Percentiles rank a stretch among this genome's conserved stretches.
phyloP scores from a whole-genome alignment of 1,284 basidiomycete genomes.

The Heimioporus punctisporus region DNA sequence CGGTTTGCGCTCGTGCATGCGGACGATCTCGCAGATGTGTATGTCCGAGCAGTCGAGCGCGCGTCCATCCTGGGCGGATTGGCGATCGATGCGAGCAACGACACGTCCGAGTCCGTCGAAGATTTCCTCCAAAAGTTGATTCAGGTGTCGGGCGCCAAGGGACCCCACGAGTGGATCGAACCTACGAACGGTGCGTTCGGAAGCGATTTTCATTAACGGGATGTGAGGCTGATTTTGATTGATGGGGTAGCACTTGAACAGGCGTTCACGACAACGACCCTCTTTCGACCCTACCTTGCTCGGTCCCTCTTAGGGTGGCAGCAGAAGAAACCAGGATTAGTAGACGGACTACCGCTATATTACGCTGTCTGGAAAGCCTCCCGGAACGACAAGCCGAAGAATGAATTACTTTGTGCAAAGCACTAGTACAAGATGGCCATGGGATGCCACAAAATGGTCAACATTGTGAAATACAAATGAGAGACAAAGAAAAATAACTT shows the following conservation, averaged over 20 bases:
- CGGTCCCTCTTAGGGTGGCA: conserved; percentile 27
- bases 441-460: too few species aligned
- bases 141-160: conserved; percentile 16
- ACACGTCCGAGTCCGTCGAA: conserved; percentile 11
- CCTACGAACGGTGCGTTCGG: conserved; percentile 14
- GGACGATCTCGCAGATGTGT: conserved; percentile 23
- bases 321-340: conserved; percentile 21
- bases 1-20: conserved; percentile 17
- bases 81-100: conserved; percentile 15
- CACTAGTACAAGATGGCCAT: too few species aligned
- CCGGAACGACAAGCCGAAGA: conserved; percentile 3
- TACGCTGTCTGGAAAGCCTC: conserved; percentile 23
- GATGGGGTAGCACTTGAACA: conserved; percentile 21
- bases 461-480: too few species aligned
- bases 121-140: conserved; percentile 13
- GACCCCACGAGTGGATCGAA: conserved; percentile 7
- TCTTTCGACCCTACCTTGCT: conserved; percentile 23
- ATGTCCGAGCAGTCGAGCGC: conserved; percentile 19
- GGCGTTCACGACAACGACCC: conserved; percentile 15
- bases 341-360: conserved; percentile 22
- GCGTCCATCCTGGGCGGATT: conserved; percentile 17
- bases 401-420: background rate
- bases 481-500: too few species aligned
- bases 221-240: too few species aligned
- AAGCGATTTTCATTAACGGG: background rate